Evolutionary conservation across 208 protist genomes (phyloP).

Genomic region (Crithidia sp.): DNA sequence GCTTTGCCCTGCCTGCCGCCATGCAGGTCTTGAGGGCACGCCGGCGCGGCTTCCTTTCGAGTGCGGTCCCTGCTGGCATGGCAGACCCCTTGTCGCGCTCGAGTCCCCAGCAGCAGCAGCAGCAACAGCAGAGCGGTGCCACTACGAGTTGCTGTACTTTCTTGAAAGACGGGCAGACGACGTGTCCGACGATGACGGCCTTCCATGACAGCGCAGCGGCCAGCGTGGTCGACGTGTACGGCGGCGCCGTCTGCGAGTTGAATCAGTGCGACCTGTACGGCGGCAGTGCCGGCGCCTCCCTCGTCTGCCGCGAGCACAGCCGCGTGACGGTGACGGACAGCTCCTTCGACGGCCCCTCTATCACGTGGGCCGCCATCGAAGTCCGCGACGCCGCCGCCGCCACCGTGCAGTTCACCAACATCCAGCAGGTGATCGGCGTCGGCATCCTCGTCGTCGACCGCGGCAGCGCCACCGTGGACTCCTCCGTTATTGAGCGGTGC

Average conservation of each 20-base stretch:
- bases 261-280: slow-evolving; percentile 49
- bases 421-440: slow-evolving; percentile 37
- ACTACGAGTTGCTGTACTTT: not conserved
- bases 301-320: slow-evolving; percentile 22
- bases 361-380: slow-evolving; percentile 43
- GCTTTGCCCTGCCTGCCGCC: slow-evolving; percentile 12
- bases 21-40: slow-evolving; percentile 13
- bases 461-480: slow-evolving; percentile 20
- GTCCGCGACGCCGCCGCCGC: slow-evolving; percentile 14
- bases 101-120: too few species aligned
- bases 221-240: slow-evolving; percentile 29
- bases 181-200: not conserved
- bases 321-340: slow-evolving; percentile 32
- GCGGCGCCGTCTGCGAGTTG: slow-evolving; percentile 15
- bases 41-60: not conserved
- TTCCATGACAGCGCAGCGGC: slow-evolving; percentile 5
- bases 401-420: slow-evolving; percentile 24
- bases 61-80: not conserved
- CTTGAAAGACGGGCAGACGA: not conserved
- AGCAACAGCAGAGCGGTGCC: not conserved
- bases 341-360: slow-evolving; percentile 35
- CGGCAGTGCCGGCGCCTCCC: slow-evolving; percentile 26
- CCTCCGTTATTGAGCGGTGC: slow-evolving; percentile 34
- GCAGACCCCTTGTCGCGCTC: too few species aligned
- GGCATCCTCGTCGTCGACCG: slow-evolving; percentile 31